Conservation (phyloP, 2,329 filamentous ascomycete genomes). For the Scedosporium aurantiacum region DNA sequence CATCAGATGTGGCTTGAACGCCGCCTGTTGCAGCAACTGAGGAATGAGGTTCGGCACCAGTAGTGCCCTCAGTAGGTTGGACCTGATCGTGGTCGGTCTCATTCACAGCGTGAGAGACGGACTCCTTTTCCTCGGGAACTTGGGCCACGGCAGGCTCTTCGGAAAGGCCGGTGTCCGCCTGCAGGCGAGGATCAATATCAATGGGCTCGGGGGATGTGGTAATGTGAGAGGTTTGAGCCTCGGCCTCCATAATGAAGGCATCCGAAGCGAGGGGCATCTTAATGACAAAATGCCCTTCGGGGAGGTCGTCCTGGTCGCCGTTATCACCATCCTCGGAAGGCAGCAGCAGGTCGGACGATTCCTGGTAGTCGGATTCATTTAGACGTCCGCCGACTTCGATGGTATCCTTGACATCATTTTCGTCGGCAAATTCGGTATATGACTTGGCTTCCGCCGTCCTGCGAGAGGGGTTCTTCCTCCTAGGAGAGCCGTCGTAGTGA, state of each 20-base stretch:
- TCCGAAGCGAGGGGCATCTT: neutral
- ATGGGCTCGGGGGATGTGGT: neutral
- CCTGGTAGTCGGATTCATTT: neutral
- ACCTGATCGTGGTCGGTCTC: neutral
- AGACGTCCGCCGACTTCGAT: conserved; percentile 42
- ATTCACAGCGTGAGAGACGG: neutral
- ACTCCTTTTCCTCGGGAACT: neutral
- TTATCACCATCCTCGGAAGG: neutral
- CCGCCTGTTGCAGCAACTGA: neutral
- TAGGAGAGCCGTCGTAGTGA: conserved; percentile 20
- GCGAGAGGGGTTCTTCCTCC: conserved; percentile 28
- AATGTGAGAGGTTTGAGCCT: neutral
- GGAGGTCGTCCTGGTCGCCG: neutral
- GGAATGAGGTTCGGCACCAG: neutral
- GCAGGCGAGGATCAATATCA: neutral
- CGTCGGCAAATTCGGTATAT: conserved; percentile 25
- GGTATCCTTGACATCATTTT: conserved; percentile 44
- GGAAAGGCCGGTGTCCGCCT: neutral
- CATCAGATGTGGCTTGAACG: neutral
- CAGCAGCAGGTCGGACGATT: neutral
- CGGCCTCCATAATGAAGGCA: neutral
- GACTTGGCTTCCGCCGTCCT: conserved; percentile 23
- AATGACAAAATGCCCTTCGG: neutral
- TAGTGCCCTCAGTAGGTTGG: neutral
- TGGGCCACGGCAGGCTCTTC: neutral